phyloP scores from a whole-genome alignment of 208 protist species.

The Porcisia hertigi region DNA sequence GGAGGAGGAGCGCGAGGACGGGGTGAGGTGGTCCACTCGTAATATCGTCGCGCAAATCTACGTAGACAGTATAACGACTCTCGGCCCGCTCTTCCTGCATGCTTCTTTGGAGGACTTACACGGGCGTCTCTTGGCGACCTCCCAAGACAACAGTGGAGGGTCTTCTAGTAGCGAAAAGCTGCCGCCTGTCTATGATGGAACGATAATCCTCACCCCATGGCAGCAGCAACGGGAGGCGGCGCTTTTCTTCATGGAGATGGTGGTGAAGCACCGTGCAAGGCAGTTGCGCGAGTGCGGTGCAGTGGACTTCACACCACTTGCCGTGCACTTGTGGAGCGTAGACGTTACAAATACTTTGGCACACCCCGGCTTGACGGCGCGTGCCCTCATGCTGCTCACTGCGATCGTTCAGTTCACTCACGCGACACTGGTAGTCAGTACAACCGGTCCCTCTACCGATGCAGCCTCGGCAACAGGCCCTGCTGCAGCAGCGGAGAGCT shows the following conservation, averaged over 20 bases:
- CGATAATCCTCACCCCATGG: neutral
- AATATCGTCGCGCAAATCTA: conserved; percentile 43
- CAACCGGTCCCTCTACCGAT: neutral
- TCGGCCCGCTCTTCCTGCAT: conserved; percentile 52
- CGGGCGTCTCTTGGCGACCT: conserved; percentile 24
- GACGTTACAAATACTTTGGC: conserved; percentile 27
- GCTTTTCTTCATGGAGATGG: conserved; percentile 54
- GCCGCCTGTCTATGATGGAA: neutral
- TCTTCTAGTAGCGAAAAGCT: neutral
- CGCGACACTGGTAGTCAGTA: neutral
- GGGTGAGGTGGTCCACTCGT: conserved; percentile 41
- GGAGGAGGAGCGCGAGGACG: conserved; percentile 64
- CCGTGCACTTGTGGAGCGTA: conserved; percentile 33
- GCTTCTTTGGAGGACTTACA: conserved; percentile 38
- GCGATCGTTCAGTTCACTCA: conserved; percentile 33
- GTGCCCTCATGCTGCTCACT: conserved; percentile 45
- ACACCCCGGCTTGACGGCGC: conserved; percentile 35
- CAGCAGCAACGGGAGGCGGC: conserved; percentile 44
- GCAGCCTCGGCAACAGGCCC: neutral
- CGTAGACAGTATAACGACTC: conserved; percentile 22
- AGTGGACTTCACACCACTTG: conserved; percentile 37
- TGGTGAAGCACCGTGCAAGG: conserved; percentile 30
- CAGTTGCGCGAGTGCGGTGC: conserved; percentile 35
- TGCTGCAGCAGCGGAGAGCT: neutral
- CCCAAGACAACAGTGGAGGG: neutral